These are phyloP conservation scores for Saccharomycopsis babjevae DNA, from an alignment of 805 yeast species.

Conservation along the genomic window DNA sequence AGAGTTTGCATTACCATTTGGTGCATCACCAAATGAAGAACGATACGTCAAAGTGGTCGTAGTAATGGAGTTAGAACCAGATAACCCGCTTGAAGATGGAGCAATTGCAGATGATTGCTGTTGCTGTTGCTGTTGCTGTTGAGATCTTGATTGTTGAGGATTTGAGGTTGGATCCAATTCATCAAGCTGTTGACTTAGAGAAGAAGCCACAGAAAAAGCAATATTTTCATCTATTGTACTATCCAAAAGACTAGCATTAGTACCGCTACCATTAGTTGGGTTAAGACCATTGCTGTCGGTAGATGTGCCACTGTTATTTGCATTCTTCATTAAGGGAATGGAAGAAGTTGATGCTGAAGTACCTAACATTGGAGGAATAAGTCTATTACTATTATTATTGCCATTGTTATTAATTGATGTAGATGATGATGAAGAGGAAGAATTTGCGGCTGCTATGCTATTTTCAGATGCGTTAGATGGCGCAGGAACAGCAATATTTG, in stretches of 20 bases:
- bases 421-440: not conserved
- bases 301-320: not conserved
- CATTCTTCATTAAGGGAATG: not conserved
- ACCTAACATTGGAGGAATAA: not conserved
- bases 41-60: not conserved
- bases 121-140: conserved; percentile 15
- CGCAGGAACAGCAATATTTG: not conserved
- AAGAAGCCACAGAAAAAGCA: not conserved
- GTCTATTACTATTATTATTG: not conserved
- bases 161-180: conserved; percentile 8
- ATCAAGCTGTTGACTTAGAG: not conserved
- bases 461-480: not conserved
- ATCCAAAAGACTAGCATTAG: not conserved
- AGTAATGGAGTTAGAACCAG: not conserved
- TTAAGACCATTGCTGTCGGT: conserved; percentile 11
- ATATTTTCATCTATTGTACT: conserved; percentile 1
- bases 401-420: not conserved
- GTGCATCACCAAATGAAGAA: not conserved
- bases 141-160: conserved; percentile 15
- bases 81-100: not conserved
- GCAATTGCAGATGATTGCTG: conserved; percentile 7
- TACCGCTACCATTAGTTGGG: not conserved
- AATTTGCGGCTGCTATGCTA: not conserved
- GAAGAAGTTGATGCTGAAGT: conserved; percentile 13
- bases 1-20: not conserved